Conservation (phyloP, 2,329 filamentous ascomycete species). For the Fusarium chlamydosporum region DNA sequence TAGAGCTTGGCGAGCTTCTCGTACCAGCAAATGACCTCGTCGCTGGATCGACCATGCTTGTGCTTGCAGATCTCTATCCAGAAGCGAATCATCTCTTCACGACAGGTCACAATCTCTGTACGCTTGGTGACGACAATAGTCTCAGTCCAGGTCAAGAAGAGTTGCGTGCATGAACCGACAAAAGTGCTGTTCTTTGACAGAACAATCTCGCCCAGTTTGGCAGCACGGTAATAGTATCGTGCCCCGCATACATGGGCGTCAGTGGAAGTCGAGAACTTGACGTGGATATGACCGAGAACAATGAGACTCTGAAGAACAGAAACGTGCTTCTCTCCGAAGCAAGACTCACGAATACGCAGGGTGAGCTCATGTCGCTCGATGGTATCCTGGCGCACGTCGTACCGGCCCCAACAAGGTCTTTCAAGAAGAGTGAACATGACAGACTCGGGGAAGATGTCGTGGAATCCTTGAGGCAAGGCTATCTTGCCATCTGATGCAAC, state of each 20-base stretch:
- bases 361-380: constrained; percentile 54
- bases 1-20: constrained; percentile 57
- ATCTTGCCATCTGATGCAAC: constrained; percentile 50
- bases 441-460: constrained; percentile 55
- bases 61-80: constrained; percentile 57
- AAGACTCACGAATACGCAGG: constrained; percentile 55
- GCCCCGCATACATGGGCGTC: constrained; percentile 48
- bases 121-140: constrained; percentile 54
- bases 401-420: constrained; percentile 52
- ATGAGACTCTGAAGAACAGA: constrained; percentile 57
- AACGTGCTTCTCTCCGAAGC: constrained; percentile 56
- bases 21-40: constrained; percentile 57
- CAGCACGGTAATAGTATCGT: constrained; percentile 56
- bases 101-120: constrained; percentile 55
- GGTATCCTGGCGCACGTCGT: constrained; percentile 42
- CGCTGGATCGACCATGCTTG: constrained; percentile 54
- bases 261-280: constrained; percentile 36
- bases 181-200: constrained; percentile 53
- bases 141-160: constrained; percentile 56
- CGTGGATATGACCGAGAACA: constrained; percentile 55
- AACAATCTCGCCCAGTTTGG: constrained; percentile 51
- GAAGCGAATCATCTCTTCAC: constrained; percentile 57
- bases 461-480: constrained; percentile 52
- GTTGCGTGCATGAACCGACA: constrained; percentile 55
- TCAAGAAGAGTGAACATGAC: constrained; percentile 57